Evolutionary conservation across 345 rosid species (phyloP).

Genomic region (Heritiera fomes): DNA sequence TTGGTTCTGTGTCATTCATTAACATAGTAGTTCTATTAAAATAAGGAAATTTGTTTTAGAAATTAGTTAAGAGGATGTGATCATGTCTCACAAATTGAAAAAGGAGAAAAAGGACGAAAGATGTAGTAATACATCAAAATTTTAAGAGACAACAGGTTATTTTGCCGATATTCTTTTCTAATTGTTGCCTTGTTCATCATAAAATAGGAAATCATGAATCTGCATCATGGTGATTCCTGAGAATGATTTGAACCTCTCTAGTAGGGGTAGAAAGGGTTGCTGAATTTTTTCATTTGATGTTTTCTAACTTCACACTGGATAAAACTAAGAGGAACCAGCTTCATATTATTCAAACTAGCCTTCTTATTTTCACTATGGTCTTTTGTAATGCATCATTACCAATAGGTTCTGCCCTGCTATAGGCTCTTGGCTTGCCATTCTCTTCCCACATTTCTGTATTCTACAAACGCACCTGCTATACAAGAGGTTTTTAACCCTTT

Average conservation of each 20-base stretch:
- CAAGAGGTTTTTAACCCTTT: background rate
- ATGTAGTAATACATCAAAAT: background rate
- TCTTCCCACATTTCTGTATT: background rate
- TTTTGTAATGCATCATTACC: background rate
- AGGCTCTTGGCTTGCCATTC: background rate
- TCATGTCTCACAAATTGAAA: background rate
- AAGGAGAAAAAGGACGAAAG: background rate
- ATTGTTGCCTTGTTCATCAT: background rate
- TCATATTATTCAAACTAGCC: background rate
- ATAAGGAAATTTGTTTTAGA: background rate
- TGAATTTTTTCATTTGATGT: background rate
- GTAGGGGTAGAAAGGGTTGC: background rate
- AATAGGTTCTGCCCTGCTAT: background rate
- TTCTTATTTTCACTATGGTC: background rate
- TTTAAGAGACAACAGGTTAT: background rate
- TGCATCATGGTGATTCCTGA: background rate
- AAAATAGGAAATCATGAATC: background rate
- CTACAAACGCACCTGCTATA: background rate
- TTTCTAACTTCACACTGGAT: background rate
- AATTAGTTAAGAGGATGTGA: background rate
- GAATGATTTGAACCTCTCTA: background rate
- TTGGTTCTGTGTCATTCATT: background rate
- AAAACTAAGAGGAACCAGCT: background rate
- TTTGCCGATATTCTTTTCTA: background rate
- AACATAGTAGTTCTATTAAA: constrained; percentile 5